Conservation (phyloP, 2,329 filamentous ascomycete genomes). For the Nothopassalora personata region DNA sequence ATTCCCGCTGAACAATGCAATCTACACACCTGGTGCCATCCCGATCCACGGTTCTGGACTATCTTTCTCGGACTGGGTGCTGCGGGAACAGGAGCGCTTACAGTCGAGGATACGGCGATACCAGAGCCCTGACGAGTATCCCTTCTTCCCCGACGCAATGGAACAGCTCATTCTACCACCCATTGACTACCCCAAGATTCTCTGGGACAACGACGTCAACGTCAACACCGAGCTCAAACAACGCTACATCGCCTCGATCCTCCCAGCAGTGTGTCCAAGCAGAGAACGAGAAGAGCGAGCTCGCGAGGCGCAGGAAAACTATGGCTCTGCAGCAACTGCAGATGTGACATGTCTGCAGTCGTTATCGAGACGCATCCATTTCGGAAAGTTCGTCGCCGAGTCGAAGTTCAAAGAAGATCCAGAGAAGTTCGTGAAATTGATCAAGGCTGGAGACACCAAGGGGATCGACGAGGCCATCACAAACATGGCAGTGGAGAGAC, state of each 20-base stretch:
- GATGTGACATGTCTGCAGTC: conserved; percentile 89
- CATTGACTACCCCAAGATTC: conserved; percentile 78
- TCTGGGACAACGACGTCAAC: conserved; percentile 84
- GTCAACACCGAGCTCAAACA: conserved; percentile 82
- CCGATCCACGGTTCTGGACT: conserved; percentile 66
- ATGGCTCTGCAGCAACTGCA: conserved; percentile 84
- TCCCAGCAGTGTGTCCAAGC: conserved; percentile 76
- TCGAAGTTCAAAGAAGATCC: conserved; percentile 83
- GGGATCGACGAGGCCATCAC: conserved; percentile 90
- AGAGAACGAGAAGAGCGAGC: conserved; percentile 67
- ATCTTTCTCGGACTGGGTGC: conserved; percentile 90
- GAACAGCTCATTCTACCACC: conserved; percentile 79
- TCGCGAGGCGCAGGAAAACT: conserved; percentile 86
- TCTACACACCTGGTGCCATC: conserved; percentile 78
- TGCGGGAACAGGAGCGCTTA: conserved; percentile 80
- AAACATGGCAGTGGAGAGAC: conserved; percentile 79
- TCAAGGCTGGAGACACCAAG: conserved; percentile 70
- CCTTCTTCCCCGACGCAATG: conserved; percentile 84
- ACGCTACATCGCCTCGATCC: conserved; percentile 75
- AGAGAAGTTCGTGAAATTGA: conserved; percentile 74
- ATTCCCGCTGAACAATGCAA: conserved; percentile 83
- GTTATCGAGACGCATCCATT: conserved; percentile 85
- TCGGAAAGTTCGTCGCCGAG: conserved; percentile 97
- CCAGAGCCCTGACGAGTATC: conserved; percentile 93
- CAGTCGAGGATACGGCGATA: conserved; percentile 93